Evolutionary conservation across 768 basidiomycete species (phyloP).

Genomic region (Collybia sp.): DNA sequence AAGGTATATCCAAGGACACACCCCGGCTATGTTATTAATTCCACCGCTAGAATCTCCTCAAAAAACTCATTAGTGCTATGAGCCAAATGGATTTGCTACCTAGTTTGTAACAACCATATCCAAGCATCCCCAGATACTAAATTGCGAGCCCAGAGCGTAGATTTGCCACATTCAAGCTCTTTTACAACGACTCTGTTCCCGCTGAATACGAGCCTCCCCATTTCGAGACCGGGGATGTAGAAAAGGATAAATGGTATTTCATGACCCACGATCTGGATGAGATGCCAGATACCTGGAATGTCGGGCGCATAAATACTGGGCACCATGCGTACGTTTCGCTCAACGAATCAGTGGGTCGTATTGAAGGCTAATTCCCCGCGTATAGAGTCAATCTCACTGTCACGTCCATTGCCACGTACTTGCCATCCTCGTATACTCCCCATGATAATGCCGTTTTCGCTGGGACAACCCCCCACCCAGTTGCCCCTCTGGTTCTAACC

Average conservation of each 20-base stretch:
- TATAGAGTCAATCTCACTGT: constrained; percentile 66
- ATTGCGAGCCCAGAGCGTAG: constrained; percentile 50
- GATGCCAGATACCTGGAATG: constrained; percentile 65
- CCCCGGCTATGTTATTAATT: neutral
- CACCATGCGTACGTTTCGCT: constrained; percentile 57
- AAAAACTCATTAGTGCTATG: constrained; percentile 73
- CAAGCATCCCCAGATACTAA: neutral
- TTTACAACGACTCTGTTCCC: constrained; percentile 78
- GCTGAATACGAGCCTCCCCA: constrained; percentile 80
- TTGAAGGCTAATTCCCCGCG: neutral
- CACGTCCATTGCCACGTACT: constrained; percentile 66
- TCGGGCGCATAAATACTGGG: constrained; percentile 67
- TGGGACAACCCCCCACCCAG: constrained; percentile 36
- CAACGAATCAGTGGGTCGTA: neutral
- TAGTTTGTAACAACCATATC: constrained; percentile 35
- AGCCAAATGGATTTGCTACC: constrained; percentile 78
- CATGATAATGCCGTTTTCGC: constrained; percentile 53
- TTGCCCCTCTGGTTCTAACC: constrained; percentile 34
- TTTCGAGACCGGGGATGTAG: constrained; percentile 66
- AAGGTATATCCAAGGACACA: constrained; percentile 40
- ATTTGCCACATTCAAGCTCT: constrained; percentile 85
- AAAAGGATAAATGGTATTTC: constrained; percentile 77
- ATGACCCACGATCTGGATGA: constrained; percentile 72
- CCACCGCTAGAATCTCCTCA: constrained; percentile 56
- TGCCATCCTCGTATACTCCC: constrained; percentile 54